Evolutionary conservation across 495 filamentous ascomycete species (phyloP).

Genomic region (Neurospora sp.): DNA sequence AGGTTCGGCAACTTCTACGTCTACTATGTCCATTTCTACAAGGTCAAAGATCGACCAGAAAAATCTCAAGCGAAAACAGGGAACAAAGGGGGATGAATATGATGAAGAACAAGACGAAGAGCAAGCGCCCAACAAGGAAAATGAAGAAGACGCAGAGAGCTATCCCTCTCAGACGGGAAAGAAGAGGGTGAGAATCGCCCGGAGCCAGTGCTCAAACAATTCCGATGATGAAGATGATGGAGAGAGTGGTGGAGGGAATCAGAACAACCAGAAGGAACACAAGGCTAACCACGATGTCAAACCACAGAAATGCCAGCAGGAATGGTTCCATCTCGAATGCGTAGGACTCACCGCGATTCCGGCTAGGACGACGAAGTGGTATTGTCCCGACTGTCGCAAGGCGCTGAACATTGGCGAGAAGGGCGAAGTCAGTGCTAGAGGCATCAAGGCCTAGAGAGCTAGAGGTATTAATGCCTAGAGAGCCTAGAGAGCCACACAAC

Average conservation of each 20-base stretch:
- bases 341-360: slow-evolving; percentile 70
- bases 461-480: background rate
- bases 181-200: background rate
- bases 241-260: background rate
- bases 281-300: slow-evolving; percentile 7
- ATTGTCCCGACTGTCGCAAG: slow-evolving; percentile 77
- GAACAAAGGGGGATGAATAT: background rate
- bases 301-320: slow-evolving; percentile 51
- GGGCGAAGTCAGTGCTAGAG: slow-evolving; percentile 44
- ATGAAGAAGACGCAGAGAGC: background rate
- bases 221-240: background rate
- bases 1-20: background rate
- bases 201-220: background rate
- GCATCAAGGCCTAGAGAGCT: slow-evolving; percentile 35
- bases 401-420: slow-evolving; percentile 52
- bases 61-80: background rate
- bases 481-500: slow-evolving; percentile 19
- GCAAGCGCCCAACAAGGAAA: background rate
- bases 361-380: slow-evolving; percentile 79
- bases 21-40: background rate
- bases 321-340: slow-evolving; percentile 94
- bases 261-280: background rate
- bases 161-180: background rate
- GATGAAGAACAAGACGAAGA: background rate
- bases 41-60: background rate